Base-by-base conservation (phyloP, 345 rosid genomes). In the Toxicodendron radicans region DNA sequence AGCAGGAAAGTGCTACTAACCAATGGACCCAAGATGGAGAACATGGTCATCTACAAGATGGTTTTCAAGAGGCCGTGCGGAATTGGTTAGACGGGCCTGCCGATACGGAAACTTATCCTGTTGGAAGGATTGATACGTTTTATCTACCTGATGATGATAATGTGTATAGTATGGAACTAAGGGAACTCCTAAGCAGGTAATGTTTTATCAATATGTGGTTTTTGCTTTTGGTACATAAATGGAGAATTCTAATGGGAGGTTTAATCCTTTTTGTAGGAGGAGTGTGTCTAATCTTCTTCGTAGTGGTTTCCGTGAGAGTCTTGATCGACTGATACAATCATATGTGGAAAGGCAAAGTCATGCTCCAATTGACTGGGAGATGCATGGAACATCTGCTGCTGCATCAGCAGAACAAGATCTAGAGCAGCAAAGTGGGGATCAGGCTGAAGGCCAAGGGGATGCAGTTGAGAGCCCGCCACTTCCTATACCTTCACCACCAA, bases 251-350 rank as follows among this genome's bases (percentile, higher is more conserved):
- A 61, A 78, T 51, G 20, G 49, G 70, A 59, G 18, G 61, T 66
- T 38, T 75, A 78, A 67, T 73, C 75, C 77, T 7, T 79, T 45
- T 67, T 76, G 66, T 75, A 95, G 99, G 94, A 88, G 99, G 85
- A 89, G 98, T 58, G 99, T 95, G 52, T 92, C 99, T 66, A 92
- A 85, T 74, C 97, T 95, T 82, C 94, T 95, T 64, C 91, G 58
- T 30, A 95, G 99, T 83, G 89, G 92, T 78, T 95, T 95, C 79
- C 92, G 98, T 16, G 88, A 90, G 79, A 90, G 88, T 78, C 99
- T 95, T 68, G 90, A 92, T 77, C 98, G 88, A 54, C 80, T 95
- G 84, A 73, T 92, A 68, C 97, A 81, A 72, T 91, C 99, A 57
- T 90, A 92, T 71, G 91, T 88, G 80, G 91, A 92, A 81, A 90